Conservation (phyloP, 768 basidiomycete genomes). For the Mycena kentingensis region DNA sequence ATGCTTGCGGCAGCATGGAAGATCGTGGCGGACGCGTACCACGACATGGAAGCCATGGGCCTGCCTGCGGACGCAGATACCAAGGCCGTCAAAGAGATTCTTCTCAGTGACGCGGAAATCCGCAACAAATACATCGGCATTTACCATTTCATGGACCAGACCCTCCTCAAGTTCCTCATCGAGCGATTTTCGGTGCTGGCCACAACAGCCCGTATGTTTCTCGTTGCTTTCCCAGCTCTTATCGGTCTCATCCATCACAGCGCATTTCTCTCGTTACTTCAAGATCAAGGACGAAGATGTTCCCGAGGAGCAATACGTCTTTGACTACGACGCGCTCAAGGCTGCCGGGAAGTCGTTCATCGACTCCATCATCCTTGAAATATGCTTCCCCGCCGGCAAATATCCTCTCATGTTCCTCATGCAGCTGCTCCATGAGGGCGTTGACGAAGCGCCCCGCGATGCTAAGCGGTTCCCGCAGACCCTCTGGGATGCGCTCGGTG, state of each 20-base stretch:
- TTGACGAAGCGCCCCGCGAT: constrained; percentile 73
- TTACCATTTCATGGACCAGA: constrained; percentile 58
- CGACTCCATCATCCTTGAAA: constrained; percentile 81
- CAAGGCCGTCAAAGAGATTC: constrained; percentile 50
- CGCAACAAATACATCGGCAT: constrained; percentile 63
- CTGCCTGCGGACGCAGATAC: constrained; percentile 51
- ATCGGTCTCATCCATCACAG: constrained; percentile 38
- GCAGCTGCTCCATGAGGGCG: constrained; percentile 67
- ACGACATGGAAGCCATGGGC: constrained; percentile 55
- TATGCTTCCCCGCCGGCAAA: constrained; percentile 70
- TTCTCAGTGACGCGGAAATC: constrained; percentile 53
- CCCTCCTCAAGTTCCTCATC: constrained; percentile 63
- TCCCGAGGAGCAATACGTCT: constrained; percentile 53
- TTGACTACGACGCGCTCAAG: constrained; percentile 65
- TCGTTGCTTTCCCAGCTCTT: constrained; percentile 7
- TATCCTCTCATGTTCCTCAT: constrained; percentile 70
- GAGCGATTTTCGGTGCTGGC: constrained; percentile 68
- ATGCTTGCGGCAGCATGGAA: constrained; percentile 85
- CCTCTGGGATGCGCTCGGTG: constrained; percentile 81
- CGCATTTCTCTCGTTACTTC: constrained; percentile 74
- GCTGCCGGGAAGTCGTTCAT: constrained; percentile 74
- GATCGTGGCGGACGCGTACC: constrained; percentile 61
- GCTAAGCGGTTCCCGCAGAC: constrained; percentile 76
- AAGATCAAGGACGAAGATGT: constrained; percentile 43
- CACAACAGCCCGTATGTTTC: constrained; percentile 63